Conservation (phyloP, 257 asterid species). For the Cruciata laevipes region DNA sequence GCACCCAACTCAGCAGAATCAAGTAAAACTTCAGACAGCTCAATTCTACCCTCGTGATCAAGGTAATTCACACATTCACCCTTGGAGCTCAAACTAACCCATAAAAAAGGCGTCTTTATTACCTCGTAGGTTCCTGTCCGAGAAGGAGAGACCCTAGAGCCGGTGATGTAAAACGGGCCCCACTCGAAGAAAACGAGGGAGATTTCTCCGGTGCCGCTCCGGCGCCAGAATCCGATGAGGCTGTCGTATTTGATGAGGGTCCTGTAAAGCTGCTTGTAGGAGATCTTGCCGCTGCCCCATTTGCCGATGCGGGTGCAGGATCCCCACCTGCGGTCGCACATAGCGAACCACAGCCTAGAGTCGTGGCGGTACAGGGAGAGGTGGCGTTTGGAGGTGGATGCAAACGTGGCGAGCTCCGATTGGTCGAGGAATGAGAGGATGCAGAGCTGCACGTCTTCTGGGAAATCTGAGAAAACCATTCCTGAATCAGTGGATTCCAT, state of each 20-base stretch:
- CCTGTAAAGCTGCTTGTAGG: constrained; percentile 51
- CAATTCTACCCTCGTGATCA: constrained; percentile 54
- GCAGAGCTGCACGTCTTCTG: constrained; percentile 88
- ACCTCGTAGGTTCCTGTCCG: constrained; percentile 46
- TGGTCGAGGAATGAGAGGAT: constrained; percentile 72
- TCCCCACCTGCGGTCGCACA: constrained; percentile 91
- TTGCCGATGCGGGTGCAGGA: constrained; percentile 59
- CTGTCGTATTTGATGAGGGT: constrained; percentile 53
- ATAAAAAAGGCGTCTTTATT: constrained; percentile 48
- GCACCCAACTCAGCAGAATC: constrained; percentile 29
- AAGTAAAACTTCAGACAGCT: constrained; percentile 32
- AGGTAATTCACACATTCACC: constrained; percentile 60
- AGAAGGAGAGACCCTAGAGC: constrained; percentile 61
- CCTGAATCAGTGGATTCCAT: neutral
- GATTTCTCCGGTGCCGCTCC: constrained; percentile 31
- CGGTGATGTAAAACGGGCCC: constrained; percentile 65
- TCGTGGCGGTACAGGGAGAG: constrained; percentile 62
- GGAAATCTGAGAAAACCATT: constrained; percentile 65
- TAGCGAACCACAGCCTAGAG: constrained; percentile 69
- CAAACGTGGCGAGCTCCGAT: constrained; percentile 55
- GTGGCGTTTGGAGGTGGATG: constrained; percentile 67
- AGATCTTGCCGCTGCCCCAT: constrained; percentile 64
- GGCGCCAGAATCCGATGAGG: constrained; percentile 92
- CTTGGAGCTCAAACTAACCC: constrained; percentile 50
- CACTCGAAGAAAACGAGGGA: constrained; percentile 64